These are phyloP conservation scores for Clathrus columnatus DNA, from an alignment of 768 basidiomycete genomes.

Conservation along the genomic window DNA sequence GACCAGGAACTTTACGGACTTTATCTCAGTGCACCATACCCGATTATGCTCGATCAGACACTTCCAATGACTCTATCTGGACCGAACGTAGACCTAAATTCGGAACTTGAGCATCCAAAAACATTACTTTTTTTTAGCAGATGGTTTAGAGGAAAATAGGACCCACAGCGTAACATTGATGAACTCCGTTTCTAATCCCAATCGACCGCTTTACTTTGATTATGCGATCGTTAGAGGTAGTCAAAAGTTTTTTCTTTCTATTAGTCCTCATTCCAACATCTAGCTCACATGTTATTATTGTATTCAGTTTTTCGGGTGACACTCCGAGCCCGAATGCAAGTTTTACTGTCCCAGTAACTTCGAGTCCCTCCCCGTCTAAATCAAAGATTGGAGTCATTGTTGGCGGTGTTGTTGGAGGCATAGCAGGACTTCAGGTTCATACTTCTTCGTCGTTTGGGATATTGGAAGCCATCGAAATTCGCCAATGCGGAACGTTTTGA, in stretches of 20 bases:
- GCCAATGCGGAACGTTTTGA: too few relatives aligned
- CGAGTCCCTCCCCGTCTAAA: not conserved
- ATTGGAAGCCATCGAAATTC: too few relatives aligned
- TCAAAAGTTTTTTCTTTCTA: not conserved
- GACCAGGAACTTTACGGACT: conserved; percentile 11
- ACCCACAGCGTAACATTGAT: not conserved
- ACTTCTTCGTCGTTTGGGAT: not conserved
- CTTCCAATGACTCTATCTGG: not conserved
- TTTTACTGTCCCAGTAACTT: not conserved
- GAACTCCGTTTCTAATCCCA: not conserved
- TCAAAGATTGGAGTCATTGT: not conserved
- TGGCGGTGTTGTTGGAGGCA: not conserved
- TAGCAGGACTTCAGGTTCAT: not conserved
- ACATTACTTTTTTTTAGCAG: conserved; percentile 1
- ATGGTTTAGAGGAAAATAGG: not conserved
- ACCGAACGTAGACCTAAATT: not conserved
- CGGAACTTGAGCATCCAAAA: not conserved
- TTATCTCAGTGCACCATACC: not conserved
- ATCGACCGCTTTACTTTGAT: conserved; percentile 1
- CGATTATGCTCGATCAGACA: not conserved
- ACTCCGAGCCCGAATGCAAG: not conserved
- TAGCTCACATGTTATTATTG: not conserved
- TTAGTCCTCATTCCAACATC: too few relatives aligned
- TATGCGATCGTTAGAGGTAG: not conserved
- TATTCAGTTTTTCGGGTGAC: not conserved